A percentile compares a stretch with the other conserved stretches of the same genome.
Conservation (phyloP, 164 flowering plant species). For the Liquidambar formosana region DNA sequence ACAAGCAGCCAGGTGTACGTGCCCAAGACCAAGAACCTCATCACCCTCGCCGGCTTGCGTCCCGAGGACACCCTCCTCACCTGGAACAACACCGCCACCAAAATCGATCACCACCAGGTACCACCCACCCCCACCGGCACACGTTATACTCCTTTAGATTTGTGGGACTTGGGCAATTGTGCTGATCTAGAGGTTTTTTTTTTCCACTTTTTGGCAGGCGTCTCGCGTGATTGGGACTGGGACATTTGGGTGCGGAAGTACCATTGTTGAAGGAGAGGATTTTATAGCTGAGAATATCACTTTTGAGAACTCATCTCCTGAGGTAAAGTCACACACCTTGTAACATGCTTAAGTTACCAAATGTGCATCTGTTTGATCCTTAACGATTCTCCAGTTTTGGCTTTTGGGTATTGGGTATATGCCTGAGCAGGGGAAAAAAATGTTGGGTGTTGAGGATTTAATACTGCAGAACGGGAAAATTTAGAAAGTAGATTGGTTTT, state of each 20-base stretch:
- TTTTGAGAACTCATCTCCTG: constrained; percentile 89
- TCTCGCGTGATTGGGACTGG: constrained; percentile 87
- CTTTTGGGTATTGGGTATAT: no score
- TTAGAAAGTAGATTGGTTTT: no score
- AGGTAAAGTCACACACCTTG: constrained; percentile 35
- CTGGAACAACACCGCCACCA: constrained; percentile 89
- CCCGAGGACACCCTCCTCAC: constrained; percentile 75
- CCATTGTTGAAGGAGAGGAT: constrained; percentile 91
- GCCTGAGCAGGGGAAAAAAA: no score
- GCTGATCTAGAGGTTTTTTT: constrained; percentile 1
- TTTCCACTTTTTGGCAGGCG: constrained; percentile 29
- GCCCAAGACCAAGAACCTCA: constrained; percentile 89
- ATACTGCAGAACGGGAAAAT: no score
- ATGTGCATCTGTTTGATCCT: not conserved
- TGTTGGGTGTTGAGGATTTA: no score
- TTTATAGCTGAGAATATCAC: constrained; percentile 95
- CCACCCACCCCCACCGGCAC: no score
- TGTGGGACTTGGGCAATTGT: not conserved
- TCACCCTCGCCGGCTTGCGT: constrained; percentile 65
- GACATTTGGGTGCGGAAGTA: constrained; percentile 88
- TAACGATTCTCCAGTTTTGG: no score
- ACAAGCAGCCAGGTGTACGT: constrained; percentile 83
- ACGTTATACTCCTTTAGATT: not conserved
- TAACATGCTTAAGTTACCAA: not conserved
- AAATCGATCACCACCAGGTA: constrained; percentile 90